Evolutionary conservation across 768 basidiomycete genomes (phyloP).

Genomic region (Wakefieldia striispora): DNA sequence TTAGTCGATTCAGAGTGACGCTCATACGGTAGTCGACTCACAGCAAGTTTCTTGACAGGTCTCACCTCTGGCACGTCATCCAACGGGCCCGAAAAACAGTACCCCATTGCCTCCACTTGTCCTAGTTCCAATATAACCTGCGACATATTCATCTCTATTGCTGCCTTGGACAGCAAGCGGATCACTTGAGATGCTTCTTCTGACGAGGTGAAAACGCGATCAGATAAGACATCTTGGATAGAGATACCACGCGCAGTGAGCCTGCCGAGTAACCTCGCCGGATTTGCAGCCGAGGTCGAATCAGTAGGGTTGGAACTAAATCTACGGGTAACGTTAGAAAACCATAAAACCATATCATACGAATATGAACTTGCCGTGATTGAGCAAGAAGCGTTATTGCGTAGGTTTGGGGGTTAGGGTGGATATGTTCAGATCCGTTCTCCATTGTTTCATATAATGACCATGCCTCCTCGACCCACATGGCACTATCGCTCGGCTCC

Average conservation of each 20-base stretch:
- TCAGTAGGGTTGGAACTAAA: slow-evolving; percentile 36
- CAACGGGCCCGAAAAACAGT: slow-evolving; percentile 40
- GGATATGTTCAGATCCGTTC: slow-evolving; percentile 41
- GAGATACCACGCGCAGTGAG: slow-evolving; percentile 51
- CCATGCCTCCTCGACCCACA: slow-evolving; percentile 67
- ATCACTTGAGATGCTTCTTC: slow-evolving; percentile 57
- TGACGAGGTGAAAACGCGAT: slow-evolving; percentile 52
- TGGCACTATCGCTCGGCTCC: slow-evolving; percentile 40
- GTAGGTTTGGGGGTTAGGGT: slow-evolving; percentile 60
- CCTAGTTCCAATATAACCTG: slow-evolving; percentile 56
- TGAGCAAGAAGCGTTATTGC: slow-evolving; percentile 64
- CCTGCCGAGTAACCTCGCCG: slow-evolving; percentile 39
- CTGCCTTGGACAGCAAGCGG: slow-evolving; percentile 54
- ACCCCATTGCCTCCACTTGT: slow-evolving; percentile 48
- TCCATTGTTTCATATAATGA: slow-evolving; percentile 60
- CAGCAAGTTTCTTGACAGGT: slow-evolving; percentile 55
- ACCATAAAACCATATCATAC: not conserved
- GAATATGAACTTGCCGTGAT: slow-evolving; percentile 41
- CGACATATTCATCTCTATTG: slow-evolving; percentile 52
- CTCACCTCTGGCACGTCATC: slow-evolving; percentile 55
- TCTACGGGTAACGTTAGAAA: slow-evolving; percentile 29
- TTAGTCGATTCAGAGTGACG: not conserved
- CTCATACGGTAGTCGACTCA: slow-evolving; percentile 15
- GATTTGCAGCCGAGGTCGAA: slow-evolving; percentile 11
- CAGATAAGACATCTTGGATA: slow-evolving; percentile 51